Evolutionary conservation across 768 basidiomycete species (phyloP).

Genomic region (Lactifluus piperatus): DNA sequence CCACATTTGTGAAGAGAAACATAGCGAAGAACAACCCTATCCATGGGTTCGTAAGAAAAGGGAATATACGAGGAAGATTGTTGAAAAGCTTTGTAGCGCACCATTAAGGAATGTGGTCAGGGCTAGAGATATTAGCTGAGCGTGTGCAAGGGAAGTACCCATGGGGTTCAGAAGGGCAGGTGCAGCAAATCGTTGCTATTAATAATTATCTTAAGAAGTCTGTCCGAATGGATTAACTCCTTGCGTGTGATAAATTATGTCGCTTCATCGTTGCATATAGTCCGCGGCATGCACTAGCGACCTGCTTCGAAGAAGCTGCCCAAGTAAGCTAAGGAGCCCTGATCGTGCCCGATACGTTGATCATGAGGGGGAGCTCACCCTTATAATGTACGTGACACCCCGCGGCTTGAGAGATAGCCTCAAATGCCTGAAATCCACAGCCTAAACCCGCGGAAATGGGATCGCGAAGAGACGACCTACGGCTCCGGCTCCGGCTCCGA

Average conservation of each 20-base stretch:
- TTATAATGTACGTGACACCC: no score
- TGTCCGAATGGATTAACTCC: no score
- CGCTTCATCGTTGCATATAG: not conserved
- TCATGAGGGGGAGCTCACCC: no score
- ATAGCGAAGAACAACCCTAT: slow-evolving; percentile 1
- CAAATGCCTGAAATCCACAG: no score
- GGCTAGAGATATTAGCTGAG: not conserved
- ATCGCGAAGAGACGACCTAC: no score
- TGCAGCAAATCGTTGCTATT: not conserved
- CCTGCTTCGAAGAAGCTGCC: no score
- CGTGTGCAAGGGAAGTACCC: not conserved
- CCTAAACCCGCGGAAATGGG: no score
- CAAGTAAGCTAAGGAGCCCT: no score
- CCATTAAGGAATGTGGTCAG: slow-evolving; percentile 6
- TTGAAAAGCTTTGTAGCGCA: not conserved
- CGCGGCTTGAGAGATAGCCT: no score
- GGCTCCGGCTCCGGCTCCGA: no score
- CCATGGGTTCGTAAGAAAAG: not conserved
- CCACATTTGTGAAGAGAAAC: not conserved
- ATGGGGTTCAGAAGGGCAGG: not conserved
- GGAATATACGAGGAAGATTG: not conserved
- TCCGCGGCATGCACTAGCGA: not conserved
- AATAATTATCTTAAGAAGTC: not conserved
- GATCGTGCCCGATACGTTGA: no score
- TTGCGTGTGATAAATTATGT: not conserved